Evolutionary conservation across 108 stramenopile species (phyloP).

Genomic region (Cyclotella baltica): DNA sequence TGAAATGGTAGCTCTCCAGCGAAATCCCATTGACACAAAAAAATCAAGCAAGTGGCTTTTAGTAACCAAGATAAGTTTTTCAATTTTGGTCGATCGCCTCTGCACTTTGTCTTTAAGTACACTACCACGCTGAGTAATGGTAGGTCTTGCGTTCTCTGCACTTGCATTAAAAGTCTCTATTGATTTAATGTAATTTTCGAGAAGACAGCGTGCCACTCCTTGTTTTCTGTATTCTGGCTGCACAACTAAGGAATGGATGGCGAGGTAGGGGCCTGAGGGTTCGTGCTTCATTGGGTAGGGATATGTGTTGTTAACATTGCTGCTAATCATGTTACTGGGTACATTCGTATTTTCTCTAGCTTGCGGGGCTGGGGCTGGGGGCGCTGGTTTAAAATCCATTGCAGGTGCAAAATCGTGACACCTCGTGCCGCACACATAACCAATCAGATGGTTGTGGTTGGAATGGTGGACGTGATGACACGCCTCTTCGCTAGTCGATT

Average conservation of each 20-base stretch:
- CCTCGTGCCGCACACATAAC: constrained; percentile 45
- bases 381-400: constrained; percentile 14
- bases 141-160: constrained; percentile 8
- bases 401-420: constrained; percentile 26
- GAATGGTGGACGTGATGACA: constrained; percentile 43
- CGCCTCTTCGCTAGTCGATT: constrained; percentile 23
- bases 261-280: constrained; percentile 74
- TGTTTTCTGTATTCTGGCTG: constrained; percentile 61
- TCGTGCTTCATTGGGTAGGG: constrained; percentile 63
- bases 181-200: constrained; percentile 69
- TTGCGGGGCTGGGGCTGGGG: neutral
- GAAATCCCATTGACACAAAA: constrained; percentile 80
- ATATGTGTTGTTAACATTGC: neutral
- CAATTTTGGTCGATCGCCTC: constrained; percentile 53
- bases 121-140: constrained; percentile 42
- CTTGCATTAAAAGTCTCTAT: constrained; percentile 43
- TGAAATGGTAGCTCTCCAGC: constrained; percentile 61
- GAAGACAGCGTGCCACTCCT: constrained; percentile 65
- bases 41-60: constrained; percentile 79
- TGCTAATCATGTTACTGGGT: neutral
- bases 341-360: neutral
- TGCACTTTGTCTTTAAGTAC: constrained; percentile 65
- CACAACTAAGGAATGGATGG: constrained; percentile 90
- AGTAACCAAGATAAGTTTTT: constrained; percentile 72
- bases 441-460: constrained; percentile 30